Base-by-base conservation (phyloP, 2,329 filamentous ascomycete species). In the Coleophoma eucalyptorum region DNA sequence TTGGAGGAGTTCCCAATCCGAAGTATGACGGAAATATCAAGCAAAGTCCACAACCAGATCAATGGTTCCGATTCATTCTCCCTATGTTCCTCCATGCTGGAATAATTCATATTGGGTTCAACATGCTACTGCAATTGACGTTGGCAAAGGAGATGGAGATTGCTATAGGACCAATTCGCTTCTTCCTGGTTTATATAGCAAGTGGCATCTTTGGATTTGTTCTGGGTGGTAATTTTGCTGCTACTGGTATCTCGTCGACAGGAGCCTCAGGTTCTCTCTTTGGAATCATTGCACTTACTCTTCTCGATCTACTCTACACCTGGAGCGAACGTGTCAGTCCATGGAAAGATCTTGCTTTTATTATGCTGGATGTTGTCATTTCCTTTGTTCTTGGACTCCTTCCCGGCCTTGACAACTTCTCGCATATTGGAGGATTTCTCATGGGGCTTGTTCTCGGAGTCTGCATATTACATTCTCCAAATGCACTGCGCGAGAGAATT, bases 61-160 rank as follows among this genome's bases (percentile, higher is more conserved):
- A 99, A 68, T 99, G 94, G 94, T 99, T 82, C 71, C 88, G 94
- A 54, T 97, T 99, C 73, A 97, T 99, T 64, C 74, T 87, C 2
- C 93, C 94, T 37, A 97, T 99, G 55, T 99, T 99, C 72, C 75
- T 99, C 62, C 94, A 99, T 64, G 91, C 90, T 1, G 94, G 94
- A 13, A 72, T 99, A 50, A 86, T 99, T 55, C 94, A 99, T 66
- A 97, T 99, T 52, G 89, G 84, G 15, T 97, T 97, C 78, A 99
- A 99, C 70, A 78, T 99, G 71, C 78, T 97, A 7, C 79, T 97
- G 19, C 94, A 99, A 68, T 71, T 97, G 63, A 95, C 90, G 0
- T 81, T 97, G 50, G 94, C 88, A 31, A 85, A 87, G 38, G 94
- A 99, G 62, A 96, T 99, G 83, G 94, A 99, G 68, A 81, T 84